Percentiles rank a stretch among this genome's conserved stretches.
Evolutionary conservation across 371 early-diverging fungal species (phyloP).

Genomic region (Mortierella polycephala): DNA sequence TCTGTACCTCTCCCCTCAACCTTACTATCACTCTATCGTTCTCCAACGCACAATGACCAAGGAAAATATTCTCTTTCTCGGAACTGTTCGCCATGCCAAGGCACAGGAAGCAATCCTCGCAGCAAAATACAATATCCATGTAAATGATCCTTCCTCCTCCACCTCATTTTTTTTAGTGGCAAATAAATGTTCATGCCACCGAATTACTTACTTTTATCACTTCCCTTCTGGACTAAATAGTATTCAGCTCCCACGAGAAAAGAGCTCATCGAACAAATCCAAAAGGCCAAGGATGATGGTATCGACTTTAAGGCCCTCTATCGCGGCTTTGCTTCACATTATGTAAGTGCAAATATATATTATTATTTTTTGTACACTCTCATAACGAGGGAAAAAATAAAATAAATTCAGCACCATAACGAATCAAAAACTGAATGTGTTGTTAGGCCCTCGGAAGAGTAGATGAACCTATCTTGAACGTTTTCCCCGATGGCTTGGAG

Average conservation of each 20-base stretch:
- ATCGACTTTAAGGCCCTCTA: conserved; percentile 41
- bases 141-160: conserved; percentile 2
- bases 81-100: conserved; percentile 44
- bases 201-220: background rate
- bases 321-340: conserved; percentile 49
- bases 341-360: conserved; percentile 18
- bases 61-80: conserved; percentile 45
- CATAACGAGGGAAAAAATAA: no score
- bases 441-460: conserved; percentile 40
- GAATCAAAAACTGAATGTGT: background rate
- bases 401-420: background rate
- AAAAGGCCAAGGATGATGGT: conserved; percentile 36
- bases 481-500: conserved; percentile 22
- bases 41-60: conserved; percentile 31
- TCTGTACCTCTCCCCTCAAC: background rate
- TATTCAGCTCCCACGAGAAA: conserved; percentile 40
- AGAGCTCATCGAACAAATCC: conserved; percentile 29
- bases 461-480: conserved; percentile 18
- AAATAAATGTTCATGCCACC: background rate
- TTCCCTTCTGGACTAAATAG: conserved; percentile 1
- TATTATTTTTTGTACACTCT: background rate
- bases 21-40: background rate
- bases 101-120: conserved; percentile 36
- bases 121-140: conserved; percentile 45
- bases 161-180: background rate